A percentile compares a stretch with the other conserved stretches of the same genome.
These are phyloP conservation scores for Hypoxylon sp. DNA, from an alignment of 2,329 filamentous ascomycete genomes.

Conservation along the genomic window DNA sequence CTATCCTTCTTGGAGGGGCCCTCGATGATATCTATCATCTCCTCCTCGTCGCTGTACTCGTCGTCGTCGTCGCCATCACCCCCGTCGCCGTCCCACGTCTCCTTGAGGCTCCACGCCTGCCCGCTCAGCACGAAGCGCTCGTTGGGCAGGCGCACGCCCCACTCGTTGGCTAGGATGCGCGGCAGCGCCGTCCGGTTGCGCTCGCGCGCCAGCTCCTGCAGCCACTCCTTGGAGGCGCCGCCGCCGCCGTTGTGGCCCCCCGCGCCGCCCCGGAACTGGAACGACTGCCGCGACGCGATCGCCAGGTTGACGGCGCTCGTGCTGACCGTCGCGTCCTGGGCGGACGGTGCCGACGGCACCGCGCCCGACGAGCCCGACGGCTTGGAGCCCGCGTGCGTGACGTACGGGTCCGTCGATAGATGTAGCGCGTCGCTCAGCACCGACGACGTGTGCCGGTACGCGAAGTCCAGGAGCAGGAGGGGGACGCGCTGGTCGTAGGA, in stretches of 20 bases:
- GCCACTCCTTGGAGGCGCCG: constrained; percentile 77
- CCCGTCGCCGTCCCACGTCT: constrained; percentile 65
- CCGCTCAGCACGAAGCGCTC: constrained; percentile 77
- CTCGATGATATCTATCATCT: constrained; percentile 61
- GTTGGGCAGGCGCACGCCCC: constrained; percentile 74
- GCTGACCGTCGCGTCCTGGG: constrained; percentile 67
- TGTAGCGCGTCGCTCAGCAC: constrained; percentile 78
- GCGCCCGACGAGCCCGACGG: constrained; percentile 63
- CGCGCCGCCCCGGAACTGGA: constrained; percentile 72
- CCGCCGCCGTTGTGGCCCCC: constrained; percentile 57
- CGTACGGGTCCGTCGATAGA: constrained; percentile 75
- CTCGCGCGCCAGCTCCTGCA: constrained; percentile 78
- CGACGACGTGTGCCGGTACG: constrained; percentile 82
- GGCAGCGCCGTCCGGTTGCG: constrained; percentile 76
- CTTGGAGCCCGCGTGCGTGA: constrained; percentile 65
- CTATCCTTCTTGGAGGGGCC: constrained; percentile 43
- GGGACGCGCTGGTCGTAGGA: constrained; percentile 86
- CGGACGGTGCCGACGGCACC: constrained; percentile 59
- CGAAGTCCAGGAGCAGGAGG: constrained; percentile 85
- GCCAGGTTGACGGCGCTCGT: constrained; percentile 78
- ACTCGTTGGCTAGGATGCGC: constrained; percentile 71
- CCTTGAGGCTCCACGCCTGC: constrained; percentile 71
- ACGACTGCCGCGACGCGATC: constrained; percentile 74
- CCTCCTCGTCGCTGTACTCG: constrained; percentile 56
- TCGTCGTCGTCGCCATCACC: constrained; percentile 55